Conservation (phyloP, 2,329 filamentous ascomycete species). For the Aspergillus fischeri region DNA sequence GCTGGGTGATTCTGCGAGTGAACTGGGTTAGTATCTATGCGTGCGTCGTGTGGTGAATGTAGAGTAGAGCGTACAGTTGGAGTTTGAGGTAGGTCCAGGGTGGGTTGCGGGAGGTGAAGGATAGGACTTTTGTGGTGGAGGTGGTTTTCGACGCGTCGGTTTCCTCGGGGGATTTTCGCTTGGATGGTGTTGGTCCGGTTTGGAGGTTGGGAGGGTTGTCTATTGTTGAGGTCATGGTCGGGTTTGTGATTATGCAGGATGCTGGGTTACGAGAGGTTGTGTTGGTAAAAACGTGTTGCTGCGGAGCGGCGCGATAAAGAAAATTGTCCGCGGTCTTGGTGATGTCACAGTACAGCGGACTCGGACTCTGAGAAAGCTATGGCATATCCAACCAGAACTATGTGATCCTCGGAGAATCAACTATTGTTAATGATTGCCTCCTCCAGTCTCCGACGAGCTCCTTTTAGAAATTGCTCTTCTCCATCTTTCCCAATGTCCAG, state of each 20-base stretch:
- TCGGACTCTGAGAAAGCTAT: background rate
- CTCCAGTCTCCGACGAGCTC: conserved; percentile 14
- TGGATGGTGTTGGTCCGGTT: conserved; percentile 7
- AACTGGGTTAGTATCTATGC: background rate
- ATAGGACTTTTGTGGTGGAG: conserved; percentile 15
- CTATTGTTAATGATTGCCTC: conserved; percentile 14
- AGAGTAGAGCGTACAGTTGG: conserved; percentile 30
- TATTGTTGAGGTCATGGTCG: conserved; percentile 2
- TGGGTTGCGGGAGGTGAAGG: conserved; percentile 41
- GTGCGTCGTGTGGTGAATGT: background rate
- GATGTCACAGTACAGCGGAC: conserved; percentile 14
- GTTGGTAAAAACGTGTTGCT: background rate
- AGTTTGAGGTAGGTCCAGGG: conserved; percentile 43
- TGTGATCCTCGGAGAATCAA: background rate
- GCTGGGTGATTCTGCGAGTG: conserved; percentile 25
- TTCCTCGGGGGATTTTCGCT: conserved; percentile 24
- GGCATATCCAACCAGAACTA: background rate
- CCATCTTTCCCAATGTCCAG: conserved; percentile 28
- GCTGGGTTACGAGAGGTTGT: background rate
- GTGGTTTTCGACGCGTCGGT: background rate
- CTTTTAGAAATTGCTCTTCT: conserved; percentile 25
- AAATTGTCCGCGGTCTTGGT: conserved; percentile 15
- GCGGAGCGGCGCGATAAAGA: conserved; percentile 1
- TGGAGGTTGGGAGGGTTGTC: background rate
- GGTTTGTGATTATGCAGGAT: background rate